Base-by-base conservation (phyloP, 495 filamentous ascomycete genomes). In the Annulohypoxylon bovei region DNA sequence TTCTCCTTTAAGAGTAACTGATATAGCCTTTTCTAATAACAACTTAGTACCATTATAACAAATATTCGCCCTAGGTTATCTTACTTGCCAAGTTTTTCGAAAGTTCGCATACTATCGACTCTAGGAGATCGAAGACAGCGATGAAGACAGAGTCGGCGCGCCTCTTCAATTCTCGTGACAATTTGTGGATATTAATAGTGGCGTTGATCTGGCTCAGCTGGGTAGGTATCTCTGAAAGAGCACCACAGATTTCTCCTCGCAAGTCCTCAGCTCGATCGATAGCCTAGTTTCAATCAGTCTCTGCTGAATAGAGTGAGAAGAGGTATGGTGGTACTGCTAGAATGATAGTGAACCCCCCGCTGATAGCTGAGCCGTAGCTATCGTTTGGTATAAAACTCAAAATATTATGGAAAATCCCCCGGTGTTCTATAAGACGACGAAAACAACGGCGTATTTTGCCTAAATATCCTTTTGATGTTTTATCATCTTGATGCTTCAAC, bases 141-240 rank as follows among this genome's bases (percentile, higher is more conserved):
- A 54, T 54, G 4, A 54, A 54, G n/a, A 54, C 50, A 16, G 50
- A 54, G 20, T 54, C 50, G n/a, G 50, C 50, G 27, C 50, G 50
- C 28, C 14, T 54, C 18, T 54, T 54, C 5, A 54, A 28, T 9
- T 54, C 50, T 35, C 50, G 12, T 1, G 50, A 54, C 20, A 35
- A 6, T 33, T 54, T 54, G 16, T 54, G 28, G 16, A 54, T 54
- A 11, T 54, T 54, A 8, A 54, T 54, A 3, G 50, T 54, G 27
- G 50, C 50, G 14, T 54, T 54, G 6, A 54, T 54, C 12, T 33
- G 50, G 8, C 35, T 28, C 28, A 54, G 27, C 9, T 54, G 50
- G 18, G n/a, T 54, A 7, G 50, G 50, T 35, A 54, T 54, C n/a
- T 54, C 50, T 4, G 28, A 28, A 22, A 54, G 50, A 22, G 50